Evolutionary conservation across 345 rosid species (phyloP).

Genomic region (Diplotaxis tenuifolia): DNA sequence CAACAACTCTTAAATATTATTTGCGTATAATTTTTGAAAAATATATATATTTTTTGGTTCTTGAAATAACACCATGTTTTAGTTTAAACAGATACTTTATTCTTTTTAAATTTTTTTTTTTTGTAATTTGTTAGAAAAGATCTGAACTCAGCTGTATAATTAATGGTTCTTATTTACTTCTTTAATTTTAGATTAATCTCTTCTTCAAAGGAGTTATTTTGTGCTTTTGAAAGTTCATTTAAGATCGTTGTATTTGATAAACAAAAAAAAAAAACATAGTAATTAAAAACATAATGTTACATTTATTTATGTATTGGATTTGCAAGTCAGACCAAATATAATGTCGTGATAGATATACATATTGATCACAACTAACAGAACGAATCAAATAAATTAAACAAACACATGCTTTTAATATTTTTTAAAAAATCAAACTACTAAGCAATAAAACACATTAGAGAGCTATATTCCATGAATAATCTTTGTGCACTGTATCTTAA

Average conservation of each 20-base stretch:
- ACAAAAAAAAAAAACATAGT: background rate
- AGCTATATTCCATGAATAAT: conserved; percentile 35
- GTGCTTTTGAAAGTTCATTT: background rate
- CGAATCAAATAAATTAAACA: conserved; percentile 2
- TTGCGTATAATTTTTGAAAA: background rate
- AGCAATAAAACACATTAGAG: background rate
- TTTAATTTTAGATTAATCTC: background rate
- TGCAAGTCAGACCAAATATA: background rate
- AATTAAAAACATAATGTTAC: background rate
- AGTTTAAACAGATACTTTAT: background rate
- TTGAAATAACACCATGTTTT: background rate
- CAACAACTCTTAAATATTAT: background rate
- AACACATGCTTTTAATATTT: background rate
- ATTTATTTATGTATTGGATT: background rate
- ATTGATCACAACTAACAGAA: background rate
- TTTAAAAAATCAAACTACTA: background rate
- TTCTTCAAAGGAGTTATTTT: background rate
- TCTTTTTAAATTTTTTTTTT: background rate
- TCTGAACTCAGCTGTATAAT: background rate
- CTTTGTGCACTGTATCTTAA: conserved; percentile 46
- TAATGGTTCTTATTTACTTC: background rate
- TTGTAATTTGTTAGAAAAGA: background rate
- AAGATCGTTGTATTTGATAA: background rate
- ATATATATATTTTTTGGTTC: background rate
- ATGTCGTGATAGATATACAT: background rate